Evolutionary conservation across 2,329 filamentous ascomycete genomes (phyloP), one percentile per base, ranked within the genome.

Genomic region (Aureobasidium lini): DNA sequence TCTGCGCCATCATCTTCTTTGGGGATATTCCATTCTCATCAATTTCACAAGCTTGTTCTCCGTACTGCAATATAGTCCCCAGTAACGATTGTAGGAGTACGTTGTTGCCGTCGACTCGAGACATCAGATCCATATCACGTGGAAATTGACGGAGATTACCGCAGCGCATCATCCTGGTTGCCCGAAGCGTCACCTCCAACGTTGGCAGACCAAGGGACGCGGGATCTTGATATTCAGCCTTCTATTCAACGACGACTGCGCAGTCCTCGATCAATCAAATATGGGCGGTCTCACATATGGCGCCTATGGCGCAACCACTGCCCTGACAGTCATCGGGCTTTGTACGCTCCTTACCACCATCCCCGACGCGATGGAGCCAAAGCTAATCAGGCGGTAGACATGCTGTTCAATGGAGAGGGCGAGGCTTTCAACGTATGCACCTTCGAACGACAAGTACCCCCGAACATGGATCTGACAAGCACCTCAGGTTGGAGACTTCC

Each of bases 341-440:
- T 74, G 72, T 74, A 70, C 60, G 71, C 58, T 11, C 46, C 40
- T 47, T 23, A 8, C 31, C 47, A 53, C 53, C 23, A 29, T 34
- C 32, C 48, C 28, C 5, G n/a, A 29, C 10, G 11, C 29, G 5
- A 34, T 31, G 43, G 15, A 32, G 13, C 42, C 37, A 63, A 57
- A 49, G 66, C 68, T 72, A 65, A 71, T 62, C 40, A 61, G 46
- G 48, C 59, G 43, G 47, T 75, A 99, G 94, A 99, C 77, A 95
- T 99, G 90, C 90, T 99, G 73, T 96, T 99, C 73, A 95, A 94
- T 71, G 91, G 90, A 71, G 91, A 89, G 74, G 94, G 95, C 72
- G 93, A 99, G 81, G 81, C 87, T 62, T 99, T 99, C 79, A 95
- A 99, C 78, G 90, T 91, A 83, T 63, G 84, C n/a, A 28, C 16